Conservation (phyloP, 2,329 filamentous ascomycete species). For the Chrysoporthe austroafricana region DNA sequence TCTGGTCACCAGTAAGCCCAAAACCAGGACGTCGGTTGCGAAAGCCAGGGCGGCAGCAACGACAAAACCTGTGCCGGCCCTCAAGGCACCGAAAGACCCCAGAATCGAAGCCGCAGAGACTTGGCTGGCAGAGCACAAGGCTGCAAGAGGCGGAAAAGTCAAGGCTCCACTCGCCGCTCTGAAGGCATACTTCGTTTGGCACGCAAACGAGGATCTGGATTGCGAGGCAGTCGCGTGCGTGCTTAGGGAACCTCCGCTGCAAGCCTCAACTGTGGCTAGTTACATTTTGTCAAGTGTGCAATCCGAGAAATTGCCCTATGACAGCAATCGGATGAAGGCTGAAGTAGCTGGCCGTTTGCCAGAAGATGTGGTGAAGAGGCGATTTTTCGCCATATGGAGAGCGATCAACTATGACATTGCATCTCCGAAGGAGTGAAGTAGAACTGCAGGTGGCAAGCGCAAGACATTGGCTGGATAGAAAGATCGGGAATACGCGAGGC, state of each 20-base stretch:
- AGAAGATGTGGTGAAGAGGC: slow-evolving; percentile 26
- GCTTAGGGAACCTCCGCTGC: slow-evolving; percentile 64
- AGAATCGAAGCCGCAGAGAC: slow-evolving; percentile 50
- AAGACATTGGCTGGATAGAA: not conserved
- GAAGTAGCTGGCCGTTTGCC: slow-evolving; percentile 48
- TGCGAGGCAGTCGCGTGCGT: slow-evolving; percentile 56
- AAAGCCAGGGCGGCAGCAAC: slow-evolving; percentile 18
- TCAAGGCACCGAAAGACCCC: slow-evolving; percentile 40
- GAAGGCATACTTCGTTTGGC: slow-evolving; percentile 68
- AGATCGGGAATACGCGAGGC: not conserved
- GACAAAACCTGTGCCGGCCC: slow-evolving; percentile 23
- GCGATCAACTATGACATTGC: slow-evolving; percentile 27
- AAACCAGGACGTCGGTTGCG: slow-evolving; percentile 16
- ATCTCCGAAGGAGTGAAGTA: not conserved
- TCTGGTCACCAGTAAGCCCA: not conserved
- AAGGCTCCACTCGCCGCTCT: slow-evolving; percentile 43
- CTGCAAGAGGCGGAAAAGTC: slow-evolving; percentile 33
- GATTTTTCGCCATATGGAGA: slow-evolving; percentile 38
- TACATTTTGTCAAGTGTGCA: slow-evolving; percentile 64
- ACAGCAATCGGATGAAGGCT: slow-evolving; percentile 47
- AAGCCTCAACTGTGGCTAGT: slow-evolving; percentile 55
- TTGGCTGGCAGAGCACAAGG: slow-evolving; percentile 43
- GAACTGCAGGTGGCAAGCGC: not conserved
- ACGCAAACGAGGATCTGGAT: slow-evolving; percentile 52
- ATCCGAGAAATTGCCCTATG: slow-evolving; percentile 54